A percentile compares a stretch with the other conserved stretches of the same genome.
Conservation (phyloP, 768 basidiomycete species). For the Boletus patriciae region DNA sequence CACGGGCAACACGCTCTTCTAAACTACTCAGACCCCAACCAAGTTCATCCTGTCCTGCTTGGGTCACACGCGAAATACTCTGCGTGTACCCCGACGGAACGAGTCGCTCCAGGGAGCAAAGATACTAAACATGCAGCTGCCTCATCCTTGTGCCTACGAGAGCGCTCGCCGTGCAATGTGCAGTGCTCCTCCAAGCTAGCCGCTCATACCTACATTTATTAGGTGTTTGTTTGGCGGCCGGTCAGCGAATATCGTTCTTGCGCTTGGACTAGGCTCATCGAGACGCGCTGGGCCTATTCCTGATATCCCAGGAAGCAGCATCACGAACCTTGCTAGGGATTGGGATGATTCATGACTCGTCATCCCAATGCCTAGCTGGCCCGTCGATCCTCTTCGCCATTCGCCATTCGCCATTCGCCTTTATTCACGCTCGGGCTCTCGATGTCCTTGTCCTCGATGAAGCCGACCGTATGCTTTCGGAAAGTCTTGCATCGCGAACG, state of each 20-base stretch:
- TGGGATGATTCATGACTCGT: conserved; percentile 33
- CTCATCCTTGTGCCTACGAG: conserved; percentile 90
- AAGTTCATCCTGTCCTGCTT: too few relatives aligned
- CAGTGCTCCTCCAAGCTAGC: conserved; percentile 78
- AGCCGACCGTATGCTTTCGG: conserved; percentile 95
- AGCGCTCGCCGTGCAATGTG: too few relatives aligned
- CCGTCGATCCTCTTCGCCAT: conserved; percentile 98
- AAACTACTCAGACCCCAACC: too few relatives aligned
- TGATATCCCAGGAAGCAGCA: conserved; percentile 88
- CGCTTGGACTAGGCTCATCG: conserved; percentile 6
- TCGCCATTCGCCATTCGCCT: conserved; percentile 92
- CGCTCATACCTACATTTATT: conserved; percentile 80
- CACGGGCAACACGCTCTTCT: too few relatives aligned
- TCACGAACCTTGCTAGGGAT: conserved; percentile 89
- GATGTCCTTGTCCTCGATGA: conserved; percentile 96
- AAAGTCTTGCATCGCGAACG: conserved; percentile 86
- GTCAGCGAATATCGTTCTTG: too few relatives aligned
- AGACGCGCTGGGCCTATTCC: conserved; percentile 62
- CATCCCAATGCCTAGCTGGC: conserved; percentile 94
- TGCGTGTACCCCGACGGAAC: too few relatives aligned
- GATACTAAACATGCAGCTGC: conserved; percentile 68
- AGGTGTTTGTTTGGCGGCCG: conserved; percentile 91
- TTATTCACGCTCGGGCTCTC: conserved; percentile 89
- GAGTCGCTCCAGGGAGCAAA: too few relatives aligned
- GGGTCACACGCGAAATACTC: too few relatives aligned